These are phyloP conservation scores for Vitis hybrid DNA, from an alignment of 177 flowering plant species.

Conservation along the genomic window DNA sequence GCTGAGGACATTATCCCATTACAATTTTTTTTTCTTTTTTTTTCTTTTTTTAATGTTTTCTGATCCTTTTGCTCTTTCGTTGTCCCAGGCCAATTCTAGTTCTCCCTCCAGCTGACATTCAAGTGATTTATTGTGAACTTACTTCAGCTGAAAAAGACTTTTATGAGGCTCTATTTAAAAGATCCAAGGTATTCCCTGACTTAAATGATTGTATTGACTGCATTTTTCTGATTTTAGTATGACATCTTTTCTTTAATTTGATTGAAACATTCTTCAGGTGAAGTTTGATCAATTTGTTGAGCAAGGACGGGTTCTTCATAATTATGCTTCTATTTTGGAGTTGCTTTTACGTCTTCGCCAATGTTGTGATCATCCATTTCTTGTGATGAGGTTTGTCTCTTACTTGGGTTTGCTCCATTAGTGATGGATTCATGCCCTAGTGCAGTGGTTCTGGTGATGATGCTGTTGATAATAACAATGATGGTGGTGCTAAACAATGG, in stretches of 20 bases:
- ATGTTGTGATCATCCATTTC: slow-evolving; percentile 99
- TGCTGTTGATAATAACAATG: not conserved
- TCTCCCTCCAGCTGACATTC: slow-evolving; percentile 88
- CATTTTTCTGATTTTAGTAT: not conserved
- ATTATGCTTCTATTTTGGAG: slow-evolving; percentile 98
- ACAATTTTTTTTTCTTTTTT: not conserved
- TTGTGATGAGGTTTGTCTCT: slow-evolving; percentile 82
- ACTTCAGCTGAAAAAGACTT: slow-evolving; percentile 90
- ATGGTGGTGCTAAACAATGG: not conserved
- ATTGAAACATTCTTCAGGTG: slow-evolving; percentile 45
- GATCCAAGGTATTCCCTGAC: slow-evolving; percentile 67
- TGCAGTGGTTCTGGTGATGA: not conserved
- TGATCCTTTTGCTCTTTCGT: slow-evolving; percentile 5
- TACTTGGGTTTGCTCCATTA: not conserved
- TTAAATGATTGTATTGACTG: not conserved
- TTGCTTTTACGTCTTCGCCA: slow-evolving; percentile 97
- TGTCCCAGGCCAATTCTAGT: slow-evolving; percentile 81
- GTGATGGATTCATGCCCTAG: not conserved
- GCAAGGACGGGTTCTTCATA: slow-evolving; percentile 95
- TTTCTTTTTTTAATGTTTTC: not conserved
- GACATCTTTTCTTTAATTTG: not conserved
- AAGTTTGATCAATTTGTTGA: slow-evolving; percentile 97
- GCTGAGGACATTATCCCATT: not conserved
- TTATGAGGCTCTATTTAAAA: slow-evolving; percentile 87
- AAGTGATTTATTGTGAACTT: slow-evolving; percentile 86